phyloP scores from a whole-genome alignment of 2,329 filamentous ascomycete species.

The Penicillium expansum region DNA sequence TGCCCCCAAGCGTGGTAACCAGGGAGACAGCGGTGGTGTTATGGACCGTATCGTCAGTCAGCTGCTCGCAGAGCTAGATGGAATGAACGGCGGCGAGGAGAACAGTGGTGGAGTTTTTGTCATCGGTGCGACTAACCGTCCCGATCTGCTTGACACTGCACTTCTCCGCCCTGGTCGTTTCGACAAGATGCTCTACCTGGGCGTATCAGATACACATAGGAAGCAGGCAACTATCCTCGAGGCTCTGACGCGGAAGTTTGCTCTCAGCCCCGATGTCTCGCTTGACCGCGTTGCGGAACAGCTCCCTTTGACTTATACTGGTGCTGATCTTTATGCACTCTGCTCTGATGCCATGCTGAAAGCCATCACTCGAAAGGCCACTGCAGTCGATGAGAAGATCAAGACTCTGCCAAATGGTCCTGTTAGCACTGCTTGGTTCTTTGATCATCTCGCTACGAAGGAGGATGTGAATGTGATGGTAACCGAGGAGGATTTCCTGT shows the following conservation, averaged over 20 bases:
- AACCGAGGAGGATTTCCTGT: slow-evolving; percentile 80
- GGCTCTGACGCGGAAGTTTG: slow-evolving; percentile 92
- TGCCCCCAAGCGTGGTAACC: slow-evolving; percentile 92
- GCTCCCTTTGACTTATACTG: slow-evolving; percentile 93
- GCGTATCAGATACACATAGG: slow-evolving; percentile 92
- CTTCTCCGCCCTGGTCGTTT: slow-evolving; percentile 86
- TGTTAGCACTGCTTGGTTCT: slow-evolving; percentile 88
- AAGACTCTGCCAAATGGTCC: slow-evolving; percentile 56
- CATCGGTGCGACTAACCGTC: slow-evolving; percentile 92
- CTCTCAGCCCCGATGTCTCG: slow-evolving; percentile 74
- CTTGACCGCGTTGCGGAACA: slow-evolving; percentile 69
- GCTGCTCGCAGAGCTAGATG: slow-evolving; percentile 89
- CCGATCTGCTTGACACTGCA: slow-evolving; percentile 87
- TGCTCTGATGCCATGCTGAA: slow-evolving; percentile 99
- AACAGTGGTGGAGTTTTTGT: slow-evolving; percentile 83
- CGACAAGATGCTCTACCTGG: slow-evolving; percentile 97
- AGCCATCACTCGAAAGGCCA: slow-evolving; percentile 87
- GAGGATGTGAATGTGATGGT: slow-evolving; percentile 87
- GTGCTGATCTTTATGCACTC: slow-evolving; percentile 93
- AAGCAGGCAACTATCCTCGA: slow-evolving; percentile 95
- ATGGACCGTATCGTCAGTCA: slow-evolving; percentile 98
- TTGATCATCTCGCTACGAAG: slow-evolving; percentile 81
- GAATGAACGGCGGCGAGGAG: slow-evolving; percentile 92
- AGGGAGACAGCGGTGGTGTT: slow-evolving; percentile 93
- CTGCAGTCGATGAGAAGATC: slow-evolving; percentile 79